Evolutionary conservation across 345 rosid species (phyloP).

Genomic region (Gossypium arboreum): DNA sequence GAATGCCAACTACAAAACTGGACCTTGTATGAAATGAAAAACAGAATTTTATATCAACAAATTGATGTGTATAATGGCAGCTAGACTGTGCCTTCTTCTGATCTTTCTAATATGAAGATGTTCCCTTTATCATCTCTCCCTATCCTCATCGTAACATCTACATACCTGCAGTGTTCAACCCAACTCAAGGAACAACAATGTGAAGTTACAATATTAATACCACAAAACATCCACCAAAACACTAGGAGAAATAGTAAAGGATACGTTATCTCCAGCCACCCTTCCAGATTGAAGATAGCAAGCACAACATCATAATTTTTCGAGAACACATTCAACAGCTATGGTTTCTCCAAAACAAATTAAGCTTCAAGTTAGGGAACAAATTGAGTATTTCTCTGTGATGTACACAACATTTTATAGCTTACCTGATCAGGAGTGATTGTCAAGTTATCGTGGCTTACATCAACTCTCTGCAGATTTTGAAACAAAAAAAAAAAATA

Average conservation of each 20-base stretch:
- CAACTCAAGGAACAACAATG: constrained; percentile 30
- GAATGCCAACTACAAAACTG: neutral
- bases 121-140: constrained; percentile 86
- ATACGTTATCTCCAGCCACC: constrained; percentile 90
- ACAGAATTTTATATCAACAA: neutral
- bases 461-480: constrained; percentile 60
- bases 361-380: neutral
- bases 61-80: neutral
- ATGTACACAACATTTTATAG: neutral
- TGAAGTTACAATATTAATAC: neutral
- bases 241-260: constrained; percentile 29
- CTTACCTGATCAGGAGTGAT: constrained; percentile 78
- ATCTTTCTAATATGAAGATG: constrained; percentile 66
- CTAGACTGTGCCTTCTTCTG: constrained; percentile 22
- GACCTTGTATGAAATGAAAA: neutral
- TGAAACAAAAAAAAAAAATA: neutral
- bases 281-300: constrained; percentile 71
- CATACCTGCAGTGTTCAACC: constrained; percentile 46
- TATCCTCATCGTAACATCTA: constrained; percentile 64
- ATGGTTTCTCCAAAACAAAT: constrained; percentile 13
- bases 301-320: constrained; percentile 70
- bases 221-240: neutral
- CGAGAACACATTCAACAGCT: constrained; percentile 76
- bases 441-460: constrained; percentile 57
- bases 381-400: neutral